Conservation (phyloP, 2,329 filamentous ascomycete species). For the Incumbomyces delicatus region DNA sequence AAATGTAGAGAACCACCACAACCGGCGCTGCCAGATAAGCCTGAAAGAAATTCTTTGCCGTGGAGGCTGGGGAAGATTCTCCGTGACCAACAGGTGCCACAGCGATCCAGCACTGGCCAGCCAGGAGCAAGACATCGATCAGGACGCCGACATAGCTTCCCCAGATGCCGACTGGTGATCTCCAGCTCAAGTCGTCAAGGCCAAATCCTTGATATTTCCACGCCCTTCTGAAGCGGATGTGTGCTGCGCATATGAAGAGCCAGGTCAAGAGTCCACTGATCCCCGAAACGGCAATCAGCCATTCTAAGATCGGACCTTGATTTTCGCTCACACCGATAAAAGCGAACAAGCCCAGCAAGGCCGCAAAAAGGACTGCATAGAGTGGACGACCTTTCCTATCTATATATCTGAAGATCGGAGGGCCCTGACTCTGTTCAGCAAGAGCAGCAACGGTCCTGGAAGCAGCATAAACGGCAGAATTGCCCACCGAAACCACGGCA, state of each 20-base stretch:
- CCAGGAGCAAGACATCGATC: conserved; percentile 45
- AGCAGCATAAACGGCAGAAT: conserved; percentile 48
- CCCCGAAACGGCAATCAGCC: conserved; percentile 56
- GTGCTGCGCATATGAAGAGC: conserved; percentile 55
- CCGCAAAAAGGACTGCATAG: conserved; percentile 31
- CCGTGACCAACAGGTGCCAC: conserved; percentile 20
- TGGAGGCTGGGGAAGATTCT: conserved; percentile 11
- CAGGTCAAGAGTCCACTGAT: conserved; percentile 56
- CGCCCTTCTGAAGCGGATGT: conserved; percentile 57
- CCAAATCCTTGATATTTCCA: conserved; percentile 50
- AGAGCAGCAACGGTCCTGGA: conserved; percentile 50
- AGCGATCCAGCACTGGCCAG: conserved; percentile 39
- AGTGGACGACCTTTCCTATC: conserved; percentile 38
- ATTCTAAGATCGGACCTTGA: conserved; percentile 49
- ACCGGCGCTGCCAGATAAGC: conserved; percentile 24
- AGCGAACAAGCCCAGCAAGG: conserved; percentile 32
- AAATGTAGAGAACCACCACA: conserved; percentile 47
- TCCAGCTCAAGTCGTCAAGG: conserved; percentile 57
- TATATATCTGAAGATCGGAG: conserved; percentile 35
- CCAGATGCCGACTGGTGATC: conserved; percentile 47
- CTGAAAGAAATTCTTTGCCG: conserved; percentile 24
- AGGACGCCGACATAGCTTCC: conserved; percentile 54
- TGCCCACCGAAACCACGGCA: conserved; percentile 50
- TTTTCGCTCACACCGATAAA: conserved; percentile 33
- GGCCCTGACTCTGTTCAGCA: conserved; percentile 36